Evolutionary conservation across 306 rosid species (phyloP).

Genomic region (Quercus glauca): DNA sequence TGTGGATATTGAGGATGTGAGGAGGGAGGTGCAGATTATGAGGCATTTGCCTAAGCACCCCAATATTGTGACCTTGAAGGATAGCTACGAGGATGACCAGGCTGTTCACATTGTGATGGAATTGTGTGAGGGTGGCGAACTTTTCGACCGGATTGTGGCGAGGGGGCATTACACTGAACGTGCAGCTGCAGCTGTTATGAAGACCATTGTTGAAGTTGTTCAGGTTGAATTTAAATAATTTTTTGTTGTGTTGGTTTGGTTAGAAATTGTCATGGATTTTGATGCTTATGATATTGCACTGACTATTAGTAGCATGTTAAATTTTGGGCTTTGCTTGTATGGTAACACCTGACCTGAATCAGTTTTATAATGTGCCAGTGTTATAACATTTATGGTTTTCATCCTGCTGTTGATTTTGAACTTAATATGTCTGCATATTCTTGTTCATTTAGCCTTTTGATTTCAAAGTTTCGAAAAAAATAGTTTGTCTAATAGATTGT

Average conservation of each 20-base stretch:
- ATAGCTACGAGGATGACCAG: constrained; percentile 49
- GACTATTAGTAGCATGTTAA: neutral
- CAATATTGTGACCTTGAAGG: constrained; percentile 45
- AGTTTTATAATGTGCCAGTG: neutral
- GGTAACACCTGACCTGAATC: neutral
- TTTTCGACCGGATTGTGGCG: constrained; percentile 61
- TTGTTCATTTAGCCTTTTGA: neutral
- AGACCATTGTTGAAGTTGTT: constrained; percentile 57
- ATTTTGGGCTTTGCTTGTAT: neutral
- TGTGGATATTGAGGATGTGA: constrained; percentile 55
- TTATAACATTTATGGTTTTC: neutral
- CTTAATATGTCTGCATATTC: neutral
- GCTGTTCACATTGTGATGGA: constrained; percentile 66
- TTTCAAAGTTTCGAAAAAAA: neutral
- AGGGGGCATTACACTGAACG: constrained; percentile 65
- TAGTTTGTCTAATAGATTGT: neutral
- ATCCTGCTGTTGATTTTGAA: neutral
- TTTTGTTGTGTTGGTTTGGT: neutral
- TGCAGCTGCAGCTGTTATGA: constrained; percentile 55
- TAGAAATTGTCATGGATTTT: neutral
- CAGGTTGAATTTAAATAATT: constrained; percentile 28
- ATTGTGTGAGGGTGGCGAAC: constrained; percentile 57
- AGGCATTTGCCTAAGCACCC: constrained; percentile 43
- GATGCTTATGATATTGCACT: neutral
- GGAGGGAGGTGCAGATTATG: constrained; percentile 61